Conservation (phyloP, 805 yeast species). For the Blastobotrys robertii region DNA sequence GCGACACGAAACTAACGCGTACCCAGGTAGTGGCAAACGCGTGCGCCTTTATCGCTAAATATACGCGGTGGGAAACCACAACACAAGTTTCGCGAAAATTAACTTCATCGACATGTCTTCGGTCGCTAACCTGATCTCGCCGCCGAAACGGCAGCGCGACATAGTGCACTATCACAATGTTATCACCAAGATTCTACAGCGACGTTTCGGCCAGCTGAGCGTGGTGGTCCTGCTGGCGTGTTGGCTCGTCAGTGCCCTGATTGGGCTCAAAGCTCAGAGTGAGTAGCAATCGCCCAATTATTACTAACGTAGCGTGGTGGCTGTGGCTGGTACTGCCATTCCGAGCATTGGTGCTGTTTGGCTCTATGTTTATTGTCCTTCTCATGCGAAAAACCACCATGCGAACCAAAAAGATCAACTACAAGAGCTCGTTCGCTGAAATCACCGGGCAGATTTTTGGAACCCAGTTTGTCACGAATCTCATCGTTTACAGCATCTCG, state of each 20-base stretch:
- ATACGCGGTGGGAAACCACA: not conserved
- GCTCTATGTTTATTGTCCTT: slow-evolving; percentile 7
- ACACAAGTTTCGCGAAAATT: not conserved
- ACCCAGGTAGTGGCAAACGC: too few species aligned
- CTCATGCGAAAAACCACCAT: slow-evolving; percentile 12
- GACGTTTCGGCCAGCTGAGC: slow-evolving; percentile 4
- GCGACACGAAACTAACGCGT: too few species aligned
- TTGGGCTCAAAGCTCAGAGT: not conserved
- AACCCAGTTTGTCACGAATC: not conserved
- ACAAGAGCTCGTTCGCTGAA: slow-evolving; percentile 7
- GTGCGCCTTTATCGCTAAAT: too few species aligned
- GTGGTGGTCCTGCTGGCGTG: not conserved
- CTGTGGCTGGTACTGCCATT: slow-evolving; percentile 12
- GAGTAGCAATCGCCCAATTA: not conserved
- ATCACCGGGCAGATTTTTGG: slow-evolving; percentile 1
- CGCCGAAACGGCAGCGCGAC: slow-evolving; percentile 3
- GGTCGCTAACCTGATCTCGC: slow-evolving; percentile 10
- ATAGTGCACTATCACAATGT: slow-evolving; percentile 6
- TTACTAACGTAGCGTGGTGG: slow-evolving; percentile 8
- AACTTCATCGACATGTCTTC: slow-evolving; percentile 7
- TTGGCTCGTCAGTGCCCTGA: not conserved
- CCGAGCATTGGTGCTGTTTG: slow-evolving; percentile 5
- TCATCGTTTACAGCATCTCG: slow-evolving; percentile 4
- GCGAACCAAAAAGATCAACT: slow-evolving; percentile 7
- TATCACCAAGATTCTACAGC: slow-evolving; percentile 1